Evolutionary conservation across 768 basidiomycete species (phyloP).

Genomic region (Termitomyces sp.): DNA sequence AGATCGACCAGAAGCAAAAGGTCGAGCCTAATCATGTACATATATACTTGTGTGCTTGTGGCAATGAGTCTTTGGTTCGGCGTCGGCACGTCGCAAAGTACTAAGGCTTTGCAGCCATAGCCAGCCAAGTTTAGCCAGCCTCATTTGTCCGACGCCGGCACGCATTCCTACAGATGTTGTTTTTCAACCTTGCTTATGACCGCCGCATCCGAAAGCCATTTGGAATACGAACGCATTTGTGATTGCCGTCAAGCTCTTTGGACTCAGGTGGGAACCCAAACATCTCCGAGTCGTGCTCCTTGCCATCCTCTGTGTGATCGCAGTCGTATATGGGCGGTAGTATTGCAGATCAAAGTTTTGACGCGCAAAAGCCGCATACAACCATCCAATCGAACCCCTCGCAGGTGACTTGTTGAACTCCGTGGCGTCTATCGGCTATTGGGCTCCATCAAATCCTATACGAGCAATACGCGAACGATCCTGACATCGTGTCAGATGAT

Average conservation of each 20-base stretch:
- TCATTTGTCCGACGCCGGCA: slow-evolving; percentile 1
- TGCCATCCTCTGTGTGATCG: slow-evolving; percentile 75
- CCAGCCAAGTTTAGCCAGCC: slow-evolving; percentile 57
- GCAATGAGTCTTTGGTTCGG: too few species aligned
- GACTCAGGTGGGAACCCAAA: slow-evolving; percentile 54
- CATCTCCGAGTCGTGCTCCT: slow-evolving; percentile 68
- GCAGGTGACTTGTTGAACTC: slow-evolving; percentile 73
- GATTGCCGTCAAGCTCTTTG: slow-evolving; percentile 69
- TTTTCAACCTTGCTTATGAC: background rate
- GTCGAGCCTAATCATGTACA: too few species aligned
- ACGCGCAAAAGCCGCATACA: slow-evolving; percentile 4
- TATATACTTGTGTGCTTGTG: too few species aligned
- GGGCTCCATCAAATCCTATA: slow-evolving; percentile 82
- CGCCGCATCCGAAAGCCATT: slow-evolving; percentile 34
- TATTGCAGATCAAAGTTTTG: slow-evolving; percentile 14
- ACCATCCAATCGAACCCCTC: slow-evolving; percentile 51
- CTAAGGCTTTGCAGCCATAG: slow-evolving; percentile 65
- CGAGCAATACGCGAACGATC: slow-evolving; percentile 71
- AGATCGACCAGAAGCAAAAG: too few species aligned
- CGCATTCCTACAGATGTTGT: background rate
- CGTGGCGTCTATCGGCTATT: slow-evolving; percentile 62
- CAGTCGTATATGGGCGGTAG: slow-evolving; percentile 80
- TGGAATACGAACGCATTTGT: slow-evolving; percentile 90
- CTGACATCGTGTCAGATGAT: slow-evolving; percentile 37
- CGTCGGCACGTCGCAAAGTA: too few species aligned